These are phyloP conservation scores for Leishmania arabica DNA, from an alignment of 208 protist species.

Conservation along the genomic window DNA sequence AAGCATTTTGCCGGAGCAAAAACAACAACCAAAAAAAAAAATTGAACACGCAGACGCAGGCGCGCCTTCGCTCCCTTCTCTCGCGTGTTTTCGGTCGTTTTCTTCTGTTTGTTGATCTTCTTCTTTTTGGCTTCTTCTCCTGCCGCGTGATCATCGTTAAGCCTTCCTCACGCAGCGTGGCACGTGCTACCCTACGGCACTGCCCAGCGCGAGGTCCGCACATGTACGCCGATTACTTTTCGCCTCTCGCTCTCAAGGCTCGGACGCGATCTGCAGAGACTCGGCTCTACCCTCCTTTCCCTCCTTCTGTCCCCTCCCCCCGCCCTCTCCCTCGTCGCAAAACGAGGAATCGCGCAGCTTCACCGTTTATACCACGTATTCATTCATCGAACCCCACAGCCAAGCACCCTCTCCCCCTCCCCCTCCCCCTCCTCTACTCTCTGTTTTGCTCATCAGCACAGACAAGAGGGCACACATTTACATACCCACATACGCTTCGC, in stretches of 20 bases:
- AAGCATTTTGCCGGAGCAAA: neutral
- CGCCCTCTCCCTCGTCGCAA: neutral
- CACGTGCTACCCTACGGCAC: neutral
- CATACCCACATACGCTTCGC: neutral
- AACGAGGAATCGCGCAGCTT: neutral
- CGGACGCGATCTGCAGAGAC: neutral
- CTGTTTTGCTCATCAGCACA: neutral
- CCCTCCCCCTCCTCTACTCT: neutral
- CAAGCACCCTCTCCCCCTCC: neutral
- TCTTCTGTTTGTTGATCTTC: too few species aligned
- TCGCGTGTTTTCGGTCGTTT: too few species aligned
- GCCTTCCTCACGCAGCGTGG: neutral
- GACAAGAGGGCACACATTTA: neutral
- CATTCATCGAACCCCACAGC: neutral
- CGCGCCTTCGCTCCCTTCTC: neutral
- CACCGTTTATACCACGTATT: neutral
- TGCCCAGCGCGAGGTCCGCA: neutral
- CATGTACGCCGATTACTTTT: neutral
- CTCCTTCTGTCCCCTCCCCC: neutral
- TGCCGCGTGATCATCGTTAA: neutral
- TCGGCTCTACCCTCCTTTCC: neutral
- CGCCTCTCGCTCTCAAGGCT: neutral
- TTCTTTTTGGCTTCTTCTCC: neutral
- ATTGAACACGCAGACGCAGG: neutral
- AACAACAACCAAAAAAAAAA: neutral